phyloP scores from a whole-genome alignment of 495 filamentous ascomycete genomes.

The Aspergillus affinis region DNA sequence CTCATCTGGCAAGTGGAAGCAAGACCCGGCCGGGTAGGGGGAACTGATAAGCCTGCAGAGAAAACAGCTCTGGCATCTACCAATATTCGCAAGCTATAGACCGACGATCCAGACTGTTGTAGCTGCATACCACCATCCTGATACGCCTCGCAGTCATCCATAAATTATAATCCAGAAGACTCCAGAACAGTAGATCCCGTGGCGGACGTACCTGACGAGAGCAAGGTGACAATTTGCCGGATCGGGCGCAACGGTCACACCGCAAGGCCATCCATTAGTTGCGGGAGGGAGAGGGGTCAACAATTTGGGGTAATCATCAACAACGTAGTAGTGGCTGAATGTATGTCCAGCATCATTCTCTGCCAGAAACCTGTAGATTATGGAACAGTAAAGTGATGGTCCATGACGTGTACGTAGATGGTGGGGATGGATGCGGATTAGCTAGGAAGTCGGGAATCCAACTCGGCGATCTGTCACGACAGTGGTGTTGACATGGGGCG shows the following conservation, averaged over 20 bases:
- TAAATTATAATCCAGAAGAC: not conserved
- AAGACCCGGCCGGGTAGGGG: not conserved
- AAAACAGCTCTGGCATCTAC: conserved; percentile 4
- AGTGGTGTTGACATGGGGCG: not conserved
- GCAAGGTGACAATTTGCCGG: not conserved
- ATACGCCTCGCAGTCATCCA: not conserved
- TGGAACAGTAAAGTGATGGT: conserved; percentile 2
- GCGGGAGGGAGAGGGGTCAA: not conserved
- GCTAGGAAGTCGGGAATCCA: conserved; percentile 5
- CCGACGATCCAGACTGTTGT: not conserved
- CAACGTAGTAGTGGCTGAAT: not conserved
- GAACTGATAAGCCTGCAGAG: not conserved
- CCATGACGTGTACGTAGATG: conserved; percentile 15
- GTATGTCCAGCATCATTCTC: not conserved
- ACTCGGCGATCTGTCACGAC: not conserved
- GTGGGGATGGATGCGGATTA: conserved; percentile 13
- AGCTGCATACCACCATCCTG: not conserved
- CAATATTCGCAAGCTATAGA: not conserved
- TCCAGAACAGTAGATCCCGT: not conserved
- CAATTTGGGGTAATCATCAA: not conserved
- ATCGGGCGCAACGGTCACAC: not conserved
- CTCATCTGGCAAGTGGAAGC: not conserved
- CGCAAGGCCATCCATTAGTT: not conserved
- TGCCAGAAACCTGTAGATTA: not conserved
- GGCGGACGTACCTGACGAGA: conserved; percentile 5